Percentiles rank a stretch among this genome's conserved stretches.
These are phyloP conservation scores for Talaromyces sp. DNA, from an alignment of 2,329 filamentous ascomycete species.

Conservation along the genomic window DNA sequence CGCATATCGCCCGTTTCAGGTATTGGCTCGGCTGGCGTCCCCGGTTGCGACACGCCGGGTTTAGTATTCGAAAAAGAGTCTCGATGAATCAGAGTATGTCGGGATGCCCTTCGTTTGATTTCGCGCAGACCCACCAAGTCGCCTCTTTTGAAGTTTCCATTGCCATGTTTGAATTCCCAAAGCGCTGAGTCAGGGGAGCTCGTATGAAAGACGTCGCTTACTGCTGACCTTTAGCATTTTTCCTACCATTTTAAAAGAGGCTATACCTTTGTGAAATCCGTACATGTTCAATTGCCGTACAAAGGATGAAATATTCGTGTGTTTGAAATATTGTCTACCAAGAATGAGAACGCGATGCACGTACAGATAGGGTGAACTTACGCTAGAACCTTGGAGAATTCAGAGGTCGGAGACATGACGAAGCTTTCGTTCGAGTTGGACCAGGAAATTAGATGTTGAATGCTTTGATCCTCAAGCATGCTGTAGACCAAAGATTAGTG, in stretches of 20 bases:
- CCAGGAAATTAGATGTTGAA: slow-evolving; percentile 96
- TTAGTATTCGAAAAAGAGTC: slow-evolving; percentile 83
- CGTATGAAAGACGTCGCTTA: slow-evolving; percentile 97
- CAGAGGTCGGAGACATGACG: slow-evolving; percentile 94
- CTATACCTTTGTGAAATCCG: slow-evolving; percentile 92
- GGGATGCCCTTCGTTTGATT: slow-evolving; percentile 90
- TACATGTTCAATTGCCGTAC: slow-evolving; percentile 99
- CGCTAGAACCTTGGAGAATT: slow-evolving; percentile 98
- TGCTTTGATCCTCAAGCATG: slow-evolving; percentile 92
- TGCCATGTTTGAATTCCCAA: slow-evolving; percentile 99
- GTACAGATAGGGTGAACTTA: slow-evolving; percentile 52
- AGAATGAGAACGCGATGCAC: not conserved
- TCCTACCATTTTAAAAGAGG: slow-evolving; percentile 1
- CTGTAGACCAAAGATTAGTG: slow-evolving; percentile 46
- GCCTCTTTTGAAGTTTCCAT: slow-evolving; percentile 93
- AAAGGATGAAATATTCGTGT: slow-evolving; percentile 98
- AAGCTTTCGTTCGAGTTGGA: slow-evolving; percentile 92
- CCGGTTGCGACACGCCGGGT: slow-evolving; percentile 70
- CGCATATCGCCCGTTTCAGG: slow-evolving; percentile 72
- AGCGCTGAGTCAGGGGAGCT: slow-evolving; percentile 88
- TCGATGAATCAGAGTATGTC: slow-evolving; percentile 87
- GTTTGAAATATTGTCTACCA: slow-evolving; percentile 92
- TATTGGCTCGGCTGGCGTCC: slow-evolving; percentile 79
- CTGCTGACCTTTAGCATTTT: slow-evolving; percentile 46
- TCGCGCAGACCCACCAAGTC: slow-evolving; percentile 87